Base-by-base conservation (phyloP, 257 asterid genomes). In the Solanum ahanhuiri region DNA sequence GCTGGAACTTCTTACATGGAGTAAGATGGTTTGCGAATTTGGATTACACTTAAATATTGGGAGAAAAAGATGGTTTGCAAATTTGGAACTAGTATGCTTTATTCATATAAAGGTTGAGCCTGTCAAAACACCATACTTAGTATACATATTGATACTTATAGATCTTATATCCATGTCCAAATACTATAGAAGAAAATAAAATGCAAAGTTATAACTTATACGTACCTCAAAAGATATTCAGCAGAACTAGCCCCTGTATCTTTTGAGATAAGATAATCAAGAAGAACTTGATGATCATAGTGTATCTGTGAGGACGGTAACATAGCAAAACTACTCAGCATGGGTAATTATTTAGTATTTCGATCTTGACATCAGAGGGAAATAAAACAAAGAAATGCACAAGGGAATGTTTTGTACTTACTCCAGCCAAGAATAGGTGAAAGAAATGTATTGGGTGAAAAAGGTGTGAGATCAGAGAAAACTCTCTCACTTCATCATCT, bases 271-370 rank as follows among this genome's bases (percentile, higher is more conserved):
- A 96, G 99, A 91, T 94, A 95, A 90, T 96, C 99, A 30, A 96
- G 96, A 89, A 96, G 98, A 83, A 96, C 98, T 90, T 95, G 97
- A 88, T 96, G 99, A 91, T 96, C 99, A 91, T 96, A 95, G 87
- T 87, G 91, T 86, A 96, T 91, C 99, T 96, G 92, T 11, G 82
- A 85, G 82, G 37, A 81, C 83, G 73, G 51, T 57, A 86, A 83
- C 85, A 48, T 35, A 34, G 51, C 81, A 41, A 51, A 70, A 84
- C 82, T 12, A 73, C 57, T 90, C 33, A 87, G 41, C 41, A 67
- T 39, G 63, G 41, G 33, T 18, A 48, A 66, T 67, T 73, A 31
- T 20, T 30, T 43, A 73, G 75, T 45, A 75, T 81, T 85, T 86
- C 18, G 48, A 64, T 39, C 45, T 23, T 43, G 35, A 48, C 86